A percentile compares a stretch with the other conserved stretches of the same genome.
These are phyloP conservation scores for Alternaria sp. DNA, from an alignment of 2,329 filamentous ascomycete species.

Conservation along the genomic window DNA sequence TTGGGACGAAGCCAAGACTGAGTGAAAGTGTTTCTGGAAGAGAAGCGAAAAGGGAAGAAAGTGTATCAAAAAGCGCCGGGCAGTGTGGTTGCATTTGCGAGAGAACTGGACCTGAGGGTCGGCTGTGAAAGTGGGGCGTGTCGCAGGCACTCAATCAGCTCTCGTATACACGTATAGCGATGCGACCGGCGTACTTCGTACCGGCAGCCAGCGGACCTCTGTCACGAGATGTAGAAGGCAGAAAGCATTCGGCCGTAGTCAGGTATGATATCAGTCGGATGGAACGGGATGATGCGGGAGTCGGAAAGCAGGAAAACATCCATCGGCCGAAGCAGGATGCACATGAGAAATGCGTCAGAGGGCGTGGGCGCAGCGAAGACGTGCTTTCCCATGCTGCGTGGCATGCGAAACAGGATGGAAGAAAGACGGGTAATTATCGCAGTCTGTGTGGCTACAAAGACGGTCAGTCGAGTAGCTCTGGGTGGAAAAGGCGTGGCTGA, in stretches of 20 bases:
- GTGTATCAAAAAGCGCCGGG: not conserved
- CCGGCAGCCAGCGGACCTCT: not conserved
- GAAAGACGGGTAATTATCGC: not conserved
- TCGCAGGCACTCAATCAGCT: not conserved
- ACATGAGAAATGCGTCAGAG: not conserved
- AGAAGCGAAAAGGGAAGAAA: not conserved
- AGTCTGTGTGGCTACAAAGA: not conserved
- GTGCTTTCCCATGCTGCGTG: not conserved
- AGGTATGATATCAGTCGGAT: not conserved
- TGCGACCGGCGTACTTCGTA: not conserved
- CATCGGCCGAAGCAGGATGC: not conserved
- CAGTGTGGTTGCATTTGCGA: not conserved
- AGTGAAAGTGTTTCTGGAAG: not conserved
- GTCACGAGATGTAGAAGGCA: not conserved
- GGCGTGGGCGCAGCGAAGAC: not conserved
- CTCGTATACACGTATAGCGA: not conserved
- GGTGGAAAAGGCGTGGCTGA: slow-evolving; percentile 8
- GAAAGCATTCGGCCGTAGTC: not conserved
- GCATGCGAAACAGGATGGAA: not conserved
- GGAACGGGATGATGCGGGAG: not conserved
- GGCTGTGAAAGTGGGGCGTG: not conserved
- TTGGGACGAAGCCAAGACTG: not conserved
- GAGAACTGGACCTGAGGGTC: not conserved
- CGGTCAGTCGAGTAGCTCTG: not conserved
- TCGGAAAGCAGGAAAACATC: not conserved